Percentiles rank a stretch among this genome's conserved stretches.
Conservation (phyloP, 2,329 filamentous ascomycete genomes). For the Trichoderma arundinaceum region DNA sequence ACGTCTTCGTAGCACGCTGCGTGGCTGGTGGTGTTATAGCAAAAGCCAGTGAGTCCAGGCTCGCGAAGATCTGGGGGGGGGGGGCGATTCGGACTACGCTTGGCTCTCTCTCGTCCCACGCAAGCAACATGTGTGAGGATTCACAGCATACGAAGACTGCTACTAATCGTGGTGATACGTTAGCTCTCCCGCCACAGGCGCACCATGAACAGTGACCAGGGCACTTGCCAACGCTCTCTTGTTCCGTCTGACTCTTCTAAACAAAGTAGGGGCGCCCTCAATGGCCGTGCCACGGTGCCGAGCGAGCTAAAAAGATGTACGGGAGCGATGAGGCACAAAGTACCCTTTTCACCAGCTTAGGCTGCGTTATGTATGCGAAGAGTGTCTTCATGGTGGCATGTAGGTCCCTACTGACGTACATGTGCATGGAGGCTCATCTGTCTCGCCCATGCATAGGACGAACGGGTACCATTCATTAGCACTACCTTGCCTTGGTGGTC, state of each 20-base stretch:
- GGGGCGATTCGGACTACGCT: neutral
- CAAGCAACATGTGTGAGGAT: conserved; percentile 19
- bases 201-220: conserved; percentile 6
- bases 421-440: conserved; percentile 29
- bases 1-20: neutral
- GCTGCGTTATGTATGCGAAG: neutral
- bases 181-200: conserved; percentile 35
- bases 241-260: neutral
- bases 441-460: conserved; percentile 4
- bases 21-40: neutral
- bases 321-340: neutral
- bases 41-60: neutral
- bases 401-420: conserved; percentile 27
- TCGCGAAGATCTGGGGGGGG: conserved; percentile 23
- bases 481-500: conserved; percentile 5
- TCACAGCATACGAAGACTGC: neutral
- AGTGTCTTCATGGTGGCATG: neutral
- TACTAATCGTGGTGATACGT: conserved; percentile 31
- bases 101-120: conserved; percentile 3
- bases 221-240: neutral
- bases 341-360: neutral
- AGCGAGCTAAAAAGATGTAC: neutral
- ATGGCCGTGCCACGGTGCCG: neutral
- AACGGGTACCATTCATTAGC: conserved; percentile 1
- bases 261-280: neutral